Conservation (phyloP, 1,284 basidiomycete genomes). For the Pulchroboletus neoregius region DNA sequence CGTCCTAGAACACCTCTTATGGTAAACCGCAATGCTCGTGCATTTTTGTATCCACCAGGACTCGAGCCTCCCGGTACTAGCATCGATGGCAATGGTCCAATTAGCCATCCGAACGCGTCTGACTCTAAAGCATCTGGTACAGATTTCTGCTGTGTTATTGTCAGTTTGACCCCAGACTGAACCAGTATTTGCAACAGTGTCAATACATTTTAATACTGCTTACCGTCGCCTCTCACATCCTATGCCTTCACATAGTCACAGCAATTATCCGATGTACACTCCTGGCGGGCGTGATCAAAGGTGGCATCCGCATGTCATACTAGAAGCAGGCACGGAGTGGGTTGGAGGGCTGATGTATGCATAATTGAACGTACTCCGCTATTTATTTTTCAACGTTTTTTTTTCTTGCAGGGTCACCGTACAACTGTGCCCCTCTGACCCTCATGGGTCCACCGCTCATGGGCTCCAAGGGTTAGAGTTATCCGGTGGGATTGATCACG, state of each 20-base stretch:
- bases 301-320: constrained; percentile 53
- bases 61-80: constrained; percentile 34
- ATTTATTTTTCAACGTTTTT: constrained; percentile 1
- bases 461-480: constrained; percentile 49
- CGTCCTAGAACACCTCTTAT: constrained; percentile 52
- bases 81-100: not conserved
- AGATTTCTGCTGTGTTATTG: not conserved
- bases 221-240: constrained; percentile 52
- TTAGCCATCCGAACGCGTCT: not conserved
- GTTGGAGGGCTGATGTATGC: constrained; percentile 67
- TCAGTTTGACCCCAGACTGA: not conserved
- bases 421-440: constrained; percentile 52
- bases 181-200: constrained; percentile 1
- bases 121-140: constrained; percentile 7
- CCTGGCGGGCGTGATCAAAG: constrained; percentile 63
- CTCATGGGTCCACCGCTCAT: constrained; percentile 36
- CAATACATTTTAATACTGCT: constrained; percentile 5
- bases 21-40: constrained; percentile 61
- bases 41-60: constrained; percentile 65
- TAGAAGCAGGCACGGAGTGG: constrained; percentile 66
- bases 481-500: constrained; percentile 44
- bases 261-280: constrained; percentile 69
- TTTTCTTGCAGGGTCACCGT: constrained; percentile 51
- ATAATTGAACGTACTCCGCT: not conserved
- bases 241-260: constrained; percentile 49